Base-by-base conservation (phyloP, 73 alveolate genomes). In the Halteria grandinella region DNA sequence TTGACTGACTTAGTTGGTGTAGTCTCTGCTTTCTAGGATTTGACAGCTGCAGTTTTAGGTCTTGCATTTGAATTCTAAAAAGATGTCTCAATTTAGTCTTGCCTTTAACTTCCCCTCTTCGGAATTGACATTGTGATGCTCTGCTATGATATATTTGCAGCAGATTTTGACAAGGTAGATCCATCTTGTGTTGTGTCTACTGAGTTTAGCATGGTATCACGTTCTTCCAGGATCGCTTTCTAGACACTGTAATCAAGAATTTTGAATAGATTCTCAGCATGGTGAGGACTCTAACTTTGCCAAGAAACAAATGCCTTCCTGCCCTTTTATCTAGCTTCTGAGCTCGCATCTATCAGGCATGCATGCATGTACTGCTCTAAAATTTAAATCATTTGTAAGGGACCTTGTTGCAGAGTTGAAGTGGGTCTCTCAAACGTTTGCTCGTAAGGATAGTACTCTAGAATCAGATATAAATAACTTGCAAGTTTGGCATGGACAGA, bases 301-400 rank as follows among this genome's bases (percentile, higher is more conserved):
- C 52, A 66, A 4, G 12, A 2, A 10, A 44, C 23, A 44, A 44
- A 66, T 10, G 80, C 64, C 45, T 66, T 44, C n/a, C 66, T 8
- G 5, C 80, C 80, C 39, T 2, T 5, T 66, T 41, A 33, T 47
- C 80, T 41, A 6, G 80, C 80, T 28, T 66, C 80, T 4, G 80
- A 52, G 29, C 47, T 66, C 10, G 80, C 64, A 66, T 66, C 80
- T 1, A 34, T 11, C 4, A 66, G 52, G 1, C 62, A 39, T 27
- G 43, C 25, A 15, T 66, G 50, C 20, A 66, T 25, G 39, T n/a
- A 25, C 15, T 15, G 43, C 23, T 66, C 80, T 23, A 66, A 36
- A 21, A 25, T 5, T 12, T 47, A 7, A 5, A 7, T 3, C n/a
- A n/a, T n/a, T n/a, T n/a, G n/a, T n/a, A n/a, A n/a, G n/a, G n/a